Evolutionary conservation across 257 asterid species (phyloP), one percentile per base, ranked within the genome.

Genomic region (Gynochthodes officinalis): DNA sequence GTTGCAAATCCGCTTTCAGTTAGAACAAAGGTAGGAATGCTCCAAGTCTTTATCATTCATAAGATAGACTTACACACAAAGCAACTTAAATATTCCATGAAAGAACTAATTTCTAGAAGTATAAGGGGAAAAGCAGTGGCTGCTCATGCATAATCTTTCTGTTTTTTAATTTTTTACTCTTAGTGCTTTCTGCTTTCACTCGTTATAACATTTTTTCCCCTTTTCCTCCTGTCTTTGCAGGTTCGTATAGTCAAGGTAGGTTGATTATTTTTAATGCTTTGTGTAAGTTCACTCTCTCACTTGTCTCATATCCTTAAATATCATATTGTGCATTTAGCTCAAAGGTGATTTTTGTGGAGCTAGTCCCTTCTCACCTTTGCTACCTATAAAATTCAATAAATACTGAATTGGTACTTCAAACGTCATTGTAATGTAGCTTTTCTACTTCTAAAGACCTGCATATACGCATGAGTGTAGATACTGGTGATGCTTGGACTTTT

Each of bases 1-100:
- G 99, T 94, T 74, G 87, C 98, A 28, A 94, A 94, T 84, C 99
- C 98, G 62, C 93, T 94, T 76, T 91, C 99, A 53, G 99, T 94
- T 73, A 88, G 95, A 84, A 94, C 99, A 40, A 94, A 94, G 98
- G 99, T 94, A 86, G 71, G 44, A 2, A 11, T 50, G 33, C 70
- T 55, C 27, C 52, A 28, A 15, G 23, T 16, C 16, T 43, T 28
- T 37, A 19, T n/a, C 55, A 12, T 73, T 64, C 35, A 52, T 27
- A 19, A 40, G 28, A 43, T 67, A 15, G 0, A 35, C 8, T 23
- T 7, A 32, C 5, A 33, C 46, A 33, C 3, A 53, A 49, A 30
- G 21, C 43, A 67, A 18, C 61, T 67, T 67, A 18, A 19, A 60
- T 30, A 30, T 37, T 10, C 12, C 16, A 37, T 18, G 4, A 49